Evolutionary conservation across 164 flowering plant genomes (phyloP), one percentile per base, ranked within the genome.

Genomic region (Stephania japonica): DNA sequence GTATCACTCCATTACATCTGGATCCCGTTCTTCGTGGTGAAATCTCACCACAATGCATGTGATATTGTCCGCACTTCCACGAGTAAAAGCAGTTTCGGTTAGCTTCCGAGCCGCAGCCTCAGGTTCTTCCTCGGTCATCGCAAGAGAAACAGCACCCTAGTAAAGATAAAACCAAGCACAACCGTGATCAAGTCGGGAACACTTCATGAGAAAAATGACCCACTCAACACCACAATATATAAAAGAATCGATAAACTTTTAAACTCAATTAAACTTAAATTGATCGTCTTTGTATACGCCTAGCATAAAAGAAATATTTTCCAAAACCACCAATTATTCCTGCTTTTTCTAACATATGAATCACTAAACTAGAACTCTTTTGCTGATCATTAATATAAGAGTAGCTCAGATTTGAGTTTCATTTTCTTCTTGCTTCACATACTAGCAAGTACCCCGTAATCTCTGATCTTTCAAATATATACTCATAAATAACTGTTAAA

Each of bases 41-140:
- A 93, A 89, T 78, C 78, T 88, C 77, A 95, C 99, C 69, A 95
- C 98, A 65, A 95, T 88, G 87, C 97, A 95, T 24, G 99, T 95
- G 70, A 95, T 95, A 78, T 95, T 95, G 80, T 95, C 99, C 0
- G 97, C 91, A 78, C 99, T 95, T 21, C 99, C 99, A 7, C 97
- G 91, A 7, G 84, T 82, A 71, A 88, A 95, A 10, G 99, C 98
- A 21, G 94, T 85, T 72, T 91, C 99, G 0, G 90, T 86, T 78
- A 95, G 78, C 76, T 91, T 95, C 63, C 85, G 83, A 69, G 99
- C 97, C 7, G 98, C 99, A 65, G 86, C 84, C 78, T 93, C 97
- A 4, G 97, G 88, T 19, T 89, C 90, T 70, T 89, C 97, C 75
- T 88, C 96, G 16, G 81, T 64, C 71, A 73, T 85, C 21, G 97